These are phyloP conservation scores for Alternaria sp. DNA, from an alignment of 2,329 filamentous ascomycete species.

Conservation along the genomic window DNA sequence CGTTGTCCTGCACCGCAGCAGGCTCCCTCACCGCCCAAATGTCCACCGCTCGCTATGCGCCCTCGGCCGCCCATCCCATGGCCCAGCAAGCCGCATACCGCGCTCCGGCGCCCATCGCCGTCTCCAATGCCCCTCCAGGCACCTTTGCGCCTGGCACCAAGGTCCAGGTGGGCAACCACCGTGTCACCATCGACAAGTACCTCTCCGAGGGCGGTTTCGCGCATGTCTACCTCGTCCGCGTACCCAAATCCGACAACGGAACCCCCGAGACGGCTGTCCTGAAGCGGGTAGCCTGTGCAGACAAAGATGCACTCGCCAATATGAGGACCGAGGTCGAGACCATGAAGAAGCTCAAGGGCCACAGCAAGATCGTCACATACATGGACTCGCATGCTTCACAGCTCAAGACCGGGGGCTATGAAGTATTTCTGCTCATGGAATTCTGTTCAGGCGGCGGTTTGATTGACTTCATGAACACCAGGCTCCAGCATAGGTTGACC, in stretches of 20 bases:
- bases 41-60: constrained; percentile 52
- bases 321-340: constrained; percentile 99
- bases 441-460: constrained; percentile 93
- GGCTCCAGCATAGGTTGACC: constrained; percentile 92
- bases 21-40: constrained; percentile 48
- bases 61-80: constrained; percentile 44
- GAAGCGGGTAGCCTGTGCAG: constrained; percentile 94
- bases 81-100: constrained; percentile 50
- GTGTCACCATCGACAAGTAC: constrained; percentile 95
- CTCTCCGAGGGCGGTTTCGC: constrained; percentile 98
- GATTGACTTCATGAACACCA: constrained; percentile 99
- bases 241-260: constrained; percentile 75
- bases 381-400: constrained; percentile 98
- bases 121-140: constrained; percentile 63
- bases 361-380: constrained; percentile 95
- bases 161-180: constrained; percentile 92
- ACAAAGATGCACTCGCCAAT: constrained; percentile 91
- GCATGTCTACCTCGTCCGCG: constrained; percentile 94
- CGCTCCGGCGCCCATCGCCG: constrained; percentile 39
- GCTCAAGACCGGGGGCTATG: constrained; percentile 89
- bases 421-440: constrained; percentile 98
- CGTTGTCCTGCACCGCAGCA: constrained; percentile 46
- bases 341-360: constrained; percentile 99
- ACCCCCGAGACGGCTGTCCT: constrained; percentile 84
- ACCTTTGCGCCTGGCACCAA: constrained; percentile 95